phyloP scores from a whole-genome alignment of 2,329 filamentous ascomycete genomes.

The Thelonectria blattea region DNA sequence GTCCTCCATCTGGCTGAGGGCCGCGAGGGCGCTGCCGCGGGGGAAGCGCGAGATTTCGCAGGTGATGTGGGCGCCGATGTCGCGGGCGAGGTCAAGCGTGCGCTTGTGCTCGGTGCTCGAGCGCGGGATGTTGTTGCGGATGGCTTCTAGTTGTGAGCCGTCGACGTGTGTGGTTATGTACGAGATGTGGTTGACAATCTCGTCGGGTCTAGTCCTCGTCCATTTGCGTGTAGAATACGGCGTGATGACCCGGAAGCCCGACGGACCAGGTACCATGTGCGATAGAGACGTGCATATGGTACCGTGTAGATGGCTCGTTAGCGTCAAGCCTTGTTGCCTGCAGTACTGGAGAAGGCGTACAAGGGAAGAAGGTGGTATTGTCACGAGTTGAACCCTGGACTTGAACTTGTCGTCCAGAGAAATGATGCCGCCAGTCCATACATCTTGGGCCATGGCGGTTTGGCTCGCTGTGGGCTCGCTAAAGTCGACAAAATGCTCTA shows the following conservation, averaged over 20 bases:
- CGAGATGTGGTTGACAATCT: slow-evolving; percentile 21
- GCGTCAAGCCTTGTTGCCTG: slow-evolving; percentile 7
- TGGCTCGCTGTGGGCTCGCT: not conserved
- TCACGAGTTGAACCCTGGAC: slow-evolving; percentile 7
- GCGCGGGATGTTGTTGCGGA: not conserved
- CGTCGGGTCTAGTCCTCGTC: not conserved
- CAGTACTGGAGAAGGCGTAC: not conserved
- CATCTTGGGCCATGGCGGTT: not conserved
- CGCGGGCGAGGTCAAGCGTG: slow-evolving; percentile 1
- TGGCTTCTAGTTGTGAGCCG: not conserved
- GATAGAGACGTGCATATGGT: not conserved
- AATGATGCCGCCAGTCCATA: slow-evolving; percentile 6
- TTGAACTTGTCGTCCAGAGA: not conserved
- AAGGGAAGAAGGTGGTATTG: not conserved
- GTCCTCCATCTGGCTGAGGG: not conserved
- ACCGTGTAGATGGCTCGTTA: slow-evolving; percentile 13
- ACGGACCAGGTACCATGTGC: not conserved
- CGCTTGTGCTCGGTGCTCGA: not conserved
- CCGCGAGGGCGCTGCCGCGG: not conserved
- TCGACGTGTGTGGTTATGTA: slow-evolving; percentile 5
- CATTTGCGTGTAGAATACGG: slow-evolving; percentile 14
- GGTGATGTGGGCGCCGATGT: slow-evolving; percentile 2
- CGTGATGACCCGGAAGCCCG: slow-evolving; percentile 2
- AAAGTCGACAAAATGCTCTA: slow-evolving; percentile 16
- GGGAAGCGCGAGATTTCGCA: slow-evolving; percentile 13